Base-by-base conservation (phyloP, 805 yeast genomes). In the Jamesozyma piceae region DNA sequence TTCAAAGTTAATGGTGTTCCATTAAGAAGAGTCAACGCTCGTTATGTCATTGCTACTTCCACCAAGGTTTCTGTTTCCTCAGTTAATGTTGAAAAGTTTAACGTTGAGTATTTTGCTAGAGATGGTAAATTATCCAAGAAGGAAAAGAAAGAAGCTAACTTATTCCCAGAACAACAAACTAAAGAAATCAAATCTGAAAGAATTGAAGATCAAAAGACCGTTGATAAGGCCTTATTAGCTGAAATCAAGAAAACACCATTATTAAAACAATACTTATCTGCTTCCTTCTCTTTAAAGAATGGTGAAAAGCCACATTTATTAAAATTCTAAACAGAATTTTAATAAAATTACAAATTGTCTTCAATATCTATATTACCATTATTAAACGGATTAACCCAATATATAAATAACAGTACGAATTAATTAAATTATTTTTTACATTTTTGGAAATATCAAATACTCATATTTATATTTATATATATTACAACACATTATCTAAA, bases 1-100 rank as follows among this genome's bases (percentile, higher is more conserved):
- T 90, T 89, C 95, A 89, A 90, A 80, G 84, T 89, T 65, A 89
- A 89, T 76, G 97, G 97, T 77, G 97, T 89, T 60, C 97, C 97
- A 69, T 79, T 89, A 72, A 87, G 97, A 82, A 85, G 96, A 80
- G 97, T 89, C 59, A 90, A 89, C 72, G 82, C 96, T 60, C 85
- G 95, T 73, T 90, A 90, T 76, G 97, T 90, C 60, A 89, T 89
- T 73, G 97, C 96, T 65, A 89, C 97, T 66, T 86, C 95, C 59
- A 90, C 97, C 72, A 72, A 76, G 69, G 83, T 90, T 64, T 71
- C 77, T 55, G 82, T 89, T 57, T 74, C 77, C 46, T 69, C 79
- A 54, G 84, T 87, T 57, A 84, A 84, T 64, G 86, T 84, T 57
- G 74, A 87, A 66, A 90, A 89, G 75, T 89, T 83, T 80, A 77